Base-by-base conservation (phyloP, 2,329 filamentous ascomycete genomes). In the Apiospora sp. region DNA sequence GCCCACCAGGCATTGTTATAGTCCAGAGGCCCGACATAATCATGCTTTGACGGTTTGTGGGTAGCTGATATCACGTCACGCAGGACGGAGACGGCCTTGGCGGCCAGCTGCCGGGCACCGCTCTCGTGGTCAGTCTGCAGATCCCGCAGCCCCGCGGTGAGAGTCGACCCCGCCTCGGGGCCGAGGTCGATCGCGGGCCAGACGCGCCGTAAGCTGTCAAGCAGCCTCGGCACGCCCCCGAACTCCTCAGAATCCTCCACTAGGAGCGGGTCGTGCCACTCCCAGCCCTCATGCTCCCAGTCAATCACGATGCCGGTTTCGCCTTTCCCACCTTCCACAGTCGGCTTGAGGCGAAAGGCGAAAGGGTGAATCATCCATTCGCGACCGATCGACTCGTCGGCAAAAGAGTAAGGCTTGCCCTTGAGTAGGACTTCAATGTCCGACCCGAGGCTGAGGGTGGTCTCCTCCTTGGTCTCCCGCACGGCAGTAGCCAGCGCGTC, bases 291-390 rank as follows among this genome's bases (percentile, higher is more conserved):
- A 75, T 92, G 90, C 79, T 93, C 91, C 88, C 88, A 91, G 78
- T 92, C 88, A 41, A 89, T 85, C 2, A 79, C 77, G 71, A 93
- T 89, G 7, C 82, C 83, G 14, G 83, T 78, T 71, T 87, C 85
- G 3, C 82, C 83, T 41, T 75, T 75, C 1, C 80, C 81, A 27
- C 82, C 83, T 46, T 84, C 81, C 0, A 75, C 70, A 7, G 79
- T 74, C 10, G 82, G 75, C 68, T 82, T 87, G 37, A 92, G 82
- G 10, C 84, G 80, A 78, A 89, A 93, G 0, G 85, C 87, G 75
- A 93, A 93, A 0, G 91, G 90, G 73, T 91, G 84, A 68, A 93
- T 85, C 7, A 84, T 90, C 91, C 91, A 93, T 77, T 88, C 83
- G 34, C 89, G 87, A 27, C 86, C 83, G 19, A 91, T 80, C 0